Conservation (phyloP, 1,139 yeast genomes). For the Pichia sp. region DNA sequence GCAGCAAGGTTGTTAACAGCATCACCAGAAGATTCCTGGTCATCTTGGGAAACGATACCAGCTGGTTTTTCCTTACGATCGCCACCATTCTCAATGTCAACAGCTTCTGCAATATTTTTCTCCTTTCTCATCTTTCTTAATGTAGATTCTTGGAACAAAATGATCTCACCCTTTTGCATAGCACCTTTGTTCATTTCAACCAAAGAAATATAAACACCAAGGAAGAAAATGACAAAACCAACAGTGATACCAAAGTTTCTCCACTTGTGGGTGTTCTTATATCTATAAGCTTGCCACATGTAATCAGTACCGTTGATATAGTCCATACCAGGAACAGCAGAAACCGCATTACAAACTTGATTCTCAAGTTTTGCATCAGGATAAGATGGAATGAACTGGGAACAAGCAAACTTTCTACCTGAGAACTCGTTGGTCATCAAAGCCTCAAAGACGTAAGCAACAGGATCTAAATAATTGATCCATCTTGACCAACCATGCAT, state of each 20-base stretch:
- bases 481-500: conserved; percentile 65
- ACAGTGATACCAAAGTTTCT: conserved; percentile 30
- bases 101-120: conserved; percentile 3
- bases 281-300: conserved; percentile 24
- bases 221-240: conserved; percentile 28
- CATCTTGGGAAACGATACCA: conserved; percentile 10
- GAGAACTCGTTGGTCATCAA: conserved; percentile 48
- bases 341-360: conserved; percentile 56
- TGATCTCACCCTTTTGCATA: conserved; percentile 30
- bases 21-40: conserved; percentile 4
- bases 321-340: conserved; percentile 34
- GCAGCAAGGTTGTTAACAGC: conserved; percentile 13
- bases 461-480: conserved; percentile 50
- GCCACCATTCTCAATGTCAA: conserved; percentile 9
- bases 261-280: conserved; percentile 27
- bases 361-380: conserved; percentile 32
- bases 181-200: conserved; percentile 29
- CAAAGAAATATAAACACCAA: conserved; percentile 23
- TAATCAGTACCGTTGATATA: conserved; percentile 26
- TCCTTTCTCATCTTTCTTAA: conserved; percentile 20
- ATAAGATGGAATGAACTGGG: conserved; percentile 45
- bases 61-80: conserved; percentile 12
- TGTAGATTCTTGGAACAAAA: conserved; percentile 25
- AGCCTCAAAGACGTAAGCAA: conserved; percentile 49
- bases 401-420: conserved; percentile 45